Base-by-base conservation (phyloP, 208 protist species). In the Wallacemonas sp. region DNA sequence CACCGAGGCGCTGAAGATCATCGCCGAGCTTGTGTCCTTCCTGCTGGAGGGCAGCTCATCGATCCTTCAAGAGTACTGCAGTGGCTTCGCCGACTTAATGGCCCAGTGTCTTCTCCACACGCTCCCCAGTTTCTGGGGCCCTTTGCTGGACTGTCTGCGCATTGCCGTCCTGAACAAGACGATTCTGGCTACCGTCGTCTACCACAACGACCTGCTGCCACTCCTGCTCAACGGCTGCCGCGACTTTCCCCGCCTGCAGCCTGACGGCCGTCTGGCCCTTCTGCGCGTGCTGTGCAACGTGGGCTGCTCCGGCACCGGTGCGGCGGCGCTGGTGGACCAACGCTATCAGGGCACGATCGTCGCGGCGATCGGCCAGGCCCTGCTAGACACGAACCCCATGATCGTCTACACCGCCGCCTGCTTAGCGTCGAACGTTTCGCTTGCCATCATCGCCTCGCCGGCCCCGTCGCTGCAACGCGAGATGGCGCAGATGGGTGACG, bases 251-350 rank as follows among this genome's bases (percentile, higher is more conserved):
- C 66, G 70, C 3, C 68, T 96, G 67, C 61, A 81, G 20, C 71
- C 74, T 16, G 85, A 83, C 38, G 87, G 82, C 1, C 76, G 79
- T 1, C 57, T 96, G 3, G 79, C 69, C 7, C 67, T 96, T 11
- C 65, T 94, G 41, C 81, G 88, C 1, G 59, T 94, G 23, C 61
- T 92, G 28, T 93, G 86, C 71, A 96, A 96, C 70, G 65, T 92
- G 20, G 46, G 70, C 50, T 81, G 75, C 41, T 57, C 66, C 32
- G 32, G 67, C 0, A 71, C 91, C n/a, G 91, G 88, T 10, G 86
- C 81, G 10, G 61, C 87, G 3, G 72, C 76, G 29, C 78, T 88
- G 25, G 67, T 71, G 31, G 81, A 85, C 49, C n/a, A 1, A 14
- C 73, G 72, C 1, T 83, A 81, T 57, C 49, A 66, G 26, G 32